These are phyloP conservation scores for Penicillium arizonense DNA, from an alignment of 495 filamentous ascomycete species.

Conservation along the genomic window DNA sequence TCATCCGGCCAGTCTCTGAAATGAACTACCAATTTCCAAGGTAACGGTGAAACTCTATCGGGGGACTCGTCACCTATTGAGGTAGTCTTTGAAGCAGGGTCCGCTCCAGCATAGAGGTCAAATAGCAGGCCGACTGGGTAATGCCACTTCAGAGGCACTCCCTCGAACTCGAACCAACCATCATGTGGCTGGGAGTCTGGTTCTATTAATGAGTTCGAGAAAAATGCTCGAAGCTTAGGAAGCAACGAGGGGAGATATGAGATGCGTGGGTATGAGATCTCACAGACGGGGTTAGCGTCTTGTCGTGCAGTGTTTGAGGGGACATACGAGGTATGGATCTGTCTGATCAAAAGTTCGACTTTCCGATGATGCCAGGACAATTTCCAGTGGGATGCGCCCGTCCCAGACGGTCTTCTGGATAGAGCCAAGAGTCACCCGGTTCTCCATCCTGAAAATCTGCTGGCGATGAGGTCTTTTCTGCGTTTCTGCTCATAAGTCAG, in stretches of 20 bases:
- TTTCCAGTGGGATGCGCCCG: slow-evolving; percentile 51
- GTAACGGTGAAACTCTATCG: slow-evolving; percentile 40
- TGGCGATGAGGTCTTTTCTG: neutral
- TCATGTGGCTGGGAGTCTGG: slow-evolving; percentile 53
- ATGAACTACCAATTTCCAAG: slow-evolving; percentile 77
- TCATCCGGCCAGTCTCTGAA: slow-evolving; percentile 74
- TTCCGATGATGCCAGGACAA: slow-evolving; percentile 51
- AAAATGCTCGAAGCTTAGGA: slow-evolving; percentile 77
- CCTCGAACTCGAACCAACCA: slow-evolving; percentile 72
- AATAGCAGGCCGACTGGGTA: slow-evolving; percentile 84
- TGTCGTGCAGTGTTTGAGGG: neutral
- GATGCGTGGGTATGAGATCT: slow-evolving; percentile 54
- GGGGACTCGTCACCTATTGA: slow-evolving; percentile 26
- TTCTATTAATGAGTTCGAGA: slow-evolving; percentile 67
- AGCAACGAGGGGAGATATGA: slow-evolving; percentile 72
- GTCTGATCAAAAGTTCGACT: slow-evolving; percentile 53
- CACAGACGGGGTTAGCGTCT: slow-evolving; percentile 8
- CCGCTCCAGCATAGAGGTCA: slow-evolving; percentile 76
- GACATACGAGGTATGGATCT: slow-evolving; percentile 52
- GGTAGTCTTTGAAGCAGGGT: slow-evolving; percentile 47
- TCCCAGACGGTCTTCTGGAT: slow-evolving; percentile 52
- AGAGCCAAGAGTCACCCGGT: slow-evolving; percentile 20
- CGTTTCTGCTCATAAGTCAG: neutral
- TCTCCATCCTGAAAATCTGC: slow-evolving; percentile 17
- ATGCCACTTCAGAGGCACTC: slow-evolving; percentile 83